These are phyloP conservation scores for Candida suzukii DNA, from an alignment of 805 yeast genomes.

Conservation along the genomic window DNA sequence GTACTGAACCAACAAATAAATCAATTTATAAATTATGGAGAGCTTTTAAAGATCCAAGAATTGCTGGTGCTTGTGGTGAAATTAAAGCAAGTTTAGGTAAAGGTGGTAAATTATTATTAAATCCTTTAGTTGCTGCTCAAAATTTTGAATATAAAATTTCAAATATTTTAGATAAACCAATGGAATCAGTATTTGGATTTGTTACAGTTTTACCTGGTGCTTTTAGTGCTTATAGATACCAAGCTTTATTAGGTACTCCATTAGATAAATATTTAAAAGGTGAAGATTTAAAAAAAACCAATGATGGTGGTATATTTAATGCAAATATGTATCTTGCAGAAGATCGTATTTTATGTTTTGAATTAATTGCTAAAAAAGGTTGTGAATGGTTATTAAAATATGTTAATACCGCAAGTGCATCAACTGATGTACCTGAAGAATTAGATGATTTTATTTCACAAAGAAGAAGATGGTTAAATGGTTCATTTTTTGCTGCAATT, in stretches of 20 bases:
- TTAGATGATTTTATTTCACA: conserved; percentile 84
- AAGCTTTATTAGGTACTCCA: conserved; percentile 80
- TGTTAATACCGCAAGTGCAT: conserved; percentile 83
- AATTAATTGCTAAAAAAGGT: conserved; percentile 77
- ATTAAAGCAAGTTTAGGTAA: conserved; percentile 79
- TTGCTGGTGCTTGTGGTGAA: conserved; percentile 98
- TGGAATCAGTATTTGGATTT: conserved; percentile 92
- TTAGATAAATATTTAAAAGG: conserved; percentile 88
- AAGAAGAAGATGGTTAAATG: conserved; percentile 95
- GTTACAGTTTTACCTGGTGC: conserved; percentile 96
- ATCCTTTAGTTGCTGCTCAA: conserved; percentile 93
- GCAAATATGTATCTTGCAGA: conserved; percentile 97
- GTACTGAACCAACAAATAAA: conserved; percentile 82
- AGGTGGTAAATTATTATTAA: conserved; percentile 40
- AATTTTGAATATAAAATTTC: conserved; percentile 96
- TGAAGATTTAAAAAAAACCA: conserved; percentile 63
- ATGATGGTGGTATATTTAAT: conserved; percentile 75
- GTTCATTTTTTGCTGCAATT: conserved; percentile 91
- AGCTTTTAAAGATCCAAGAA: conserved; percentile 67
- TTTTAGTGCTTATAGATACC: conserved; percentile 86
- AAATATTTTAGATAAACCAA: conserved; percentile 90
- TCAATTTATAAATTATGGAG: conserved; percentile 88
- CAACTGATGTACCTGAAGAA: conserved; percentile 91
- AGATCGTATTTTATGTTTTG: conserved; percentile 92
- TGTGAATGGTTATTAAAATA: conserved; percentile 76